Evolutionary conservation across 495 filamentous ascomycete species (phyloP).

Genomic region (Trichoderma virens): DNA sequence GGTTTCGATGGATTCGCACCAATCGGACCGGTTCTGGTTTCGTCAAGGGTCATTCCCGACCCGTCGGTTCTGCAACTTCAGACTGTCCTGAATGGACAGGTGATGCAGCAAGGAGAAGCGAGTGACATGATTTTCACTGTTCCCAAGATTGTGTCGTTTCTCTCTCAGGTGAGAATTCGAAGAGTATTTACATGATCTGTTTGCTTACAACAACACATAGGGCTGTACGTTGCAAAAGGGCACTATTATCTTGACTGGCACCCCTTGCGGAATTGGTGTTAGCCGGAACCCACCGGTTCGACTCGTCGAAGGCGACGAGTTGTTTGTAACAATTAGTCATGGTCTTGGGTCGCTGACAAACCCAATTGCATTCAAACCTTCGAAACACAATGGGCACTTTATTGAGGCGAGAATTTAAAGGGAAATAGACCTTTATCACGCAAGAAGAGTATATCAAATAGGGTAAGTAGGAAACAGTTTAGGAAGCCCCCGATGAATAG

Average conservation of each 20-base stretch:
- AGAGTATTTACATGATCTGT: background rate
- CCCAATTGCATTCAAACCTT: background rate
- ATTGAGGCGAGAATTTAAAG: background rate
- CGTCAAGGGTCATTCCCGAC: background rate
- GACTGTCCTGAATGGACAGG: background rate
- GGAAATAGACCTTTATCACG: background rate
- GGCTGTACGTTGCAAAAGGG: background rate
- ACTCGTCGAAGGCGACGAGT: background rate
- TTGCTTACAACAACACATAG: too few relatives aligned
- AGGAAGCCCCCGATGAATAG: too few relatives aligned
- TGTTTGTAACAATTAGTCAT: background rate
- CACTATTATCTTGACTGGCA: background rate
- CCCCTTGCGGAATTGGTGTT: background rate
- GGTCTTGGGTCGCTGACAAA: background rate
- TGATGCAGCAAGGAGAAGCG: background rate
- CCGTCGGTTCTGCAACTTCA: background rate
- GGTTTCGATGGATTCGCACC: slow-evolving; percentile 2
- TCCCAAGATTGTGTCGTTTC: background rate
- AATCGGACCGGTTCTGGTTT: slow-evolving; percentile 2
- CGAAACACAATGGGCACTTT: background rate
- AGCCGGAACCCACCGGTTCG: background rate
- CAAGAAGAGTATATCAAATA: background rate
- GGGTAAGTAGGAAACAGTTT: too few relatives aligned
- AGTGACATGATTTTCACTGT: slow-evolving; percentile 1
- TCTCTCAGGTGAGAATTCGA: background rate